Evolutionary conservation across 2,329 filamentous ascomycete genomes (phyloP).

Genomic region (Pezicula carpinea): DNA sequence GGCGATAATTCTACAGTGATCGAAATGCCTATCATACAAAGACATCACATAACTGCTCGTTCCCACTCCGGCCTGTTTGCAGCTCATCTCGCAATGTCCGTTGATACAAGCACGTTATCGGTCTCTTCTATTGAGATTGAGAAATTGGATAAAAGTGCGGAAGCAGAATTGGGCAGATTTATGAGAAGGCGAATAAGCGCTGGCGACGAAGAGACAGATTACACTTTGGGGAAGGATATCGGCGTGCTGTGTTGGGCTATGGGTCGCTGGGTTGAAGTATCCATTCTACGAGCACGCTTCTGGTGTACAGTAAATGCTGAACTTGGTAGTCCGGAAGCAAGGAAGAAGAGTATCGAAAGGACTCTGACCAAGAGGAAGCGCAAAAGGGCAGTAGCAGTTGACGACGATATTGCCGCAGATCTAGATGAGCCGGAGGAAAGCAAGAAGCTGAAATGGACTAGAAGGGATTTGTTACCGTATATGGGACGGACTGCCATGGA

Average conservation of each 20-base stretch:
- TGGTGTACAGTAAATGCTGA: conserved; percentile 52
- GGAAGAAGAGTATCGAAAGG: conserved; percentile 12
- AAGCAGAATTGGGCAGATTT: conserved; percentile 52
- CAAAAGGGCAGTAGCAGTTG: conserved; percentile 19
- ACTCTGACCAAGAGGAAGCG: conserved; percentile 15
- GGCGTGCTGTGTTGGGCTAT: conserved; percentile 62
- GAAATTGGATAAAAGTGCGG: conserved; percentile 52
- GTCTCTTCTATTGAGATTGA: conserved; percentile 50
- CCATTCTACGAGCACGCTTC: conserved; percentile 54
- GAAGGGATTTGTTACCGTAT: conserved; percentile 46
- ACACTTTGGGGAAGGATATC: conserved; percentile 51
- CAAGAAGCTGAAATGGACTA: conserved; percentile 25
- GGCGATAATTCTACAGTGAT: conserved; percentile 14
- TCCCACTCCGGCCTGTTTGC: conserved; percentile 50
- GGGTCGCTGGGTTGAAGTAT: conserved; percentile 61
- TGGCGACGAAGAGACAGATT: conserved; percentile 23
- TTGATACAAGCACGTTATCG: conserved; percentile 47
- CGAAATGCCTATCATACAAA: conserved; percentile 37
- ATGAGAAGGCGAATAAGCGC: conserved; percentile 28
- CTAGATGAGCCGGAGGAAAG: conserved; percentile 14
- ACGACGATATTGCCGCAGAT: conserved; percentile 29
- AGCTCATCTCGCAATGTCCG: conserved; percentile 51
- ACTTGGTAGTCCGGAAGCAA: conserved; percentile 34
- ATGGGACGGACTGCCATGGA: conserved; percentile 46
- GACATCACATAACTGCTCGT: conserved; percentile 47